Conservation (phyloP, 2,329 filamentous ascomycete genomes). For the Endocalyx cinctus region DNA sequence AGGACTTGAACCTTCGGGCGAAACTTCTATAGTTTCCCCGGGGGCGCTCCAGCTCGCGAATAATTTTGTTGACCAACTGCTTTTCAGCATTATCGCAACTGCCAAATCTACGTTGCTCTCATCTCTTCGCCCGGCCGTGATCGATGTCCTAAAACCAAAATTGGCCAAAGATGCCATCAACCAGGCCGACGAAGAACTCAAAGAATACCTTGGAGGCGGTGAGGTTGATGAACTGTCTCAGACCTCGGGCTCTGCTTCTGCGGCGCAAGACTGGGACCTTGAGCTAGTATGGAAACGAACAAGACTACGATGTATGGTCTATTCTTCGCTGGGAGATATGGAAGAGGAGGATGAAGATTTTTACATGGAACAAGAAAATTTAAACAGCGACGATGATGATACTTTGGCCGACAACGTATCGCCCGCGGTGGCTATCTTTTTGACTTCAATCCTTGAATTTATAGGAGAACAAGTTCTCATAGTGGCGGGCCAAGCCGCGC, state of each 20-base stretch:
- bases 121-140: slow-evolving; percentile 74
- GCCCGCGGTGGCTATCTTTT: slow-evolving; percentile 88
- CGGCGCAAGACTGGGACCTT: slow-evolving; percentile 71
- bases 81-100: slow-evolving; percentile 82
- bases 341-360: slow-evolving; percentile 96
- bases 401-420: slow-evolving; percentile 68
- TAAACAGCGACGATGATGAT: slow-evolving; percentile 55
- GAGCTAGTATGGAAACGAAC: slow-evolving; percentile 93
- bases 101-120: slow-evolving; percentile 74
- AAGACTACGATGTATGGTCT: slow-evolving; percentile 93
- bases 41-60: slow-evolving; percentile 77
- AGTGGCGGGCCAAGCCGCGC: slow-evolving; percentile 82
- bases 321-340: slow-evolving; percentile 91
- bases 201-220: slow-evolving; percentile 77
- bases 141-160: slow-evolving; percentile 82
- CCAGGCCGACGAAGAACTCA: slow-evolving; percentile 79
- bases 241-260: slow-evolving; percentile 46
- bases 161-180: slow-evolving; percentile 80
- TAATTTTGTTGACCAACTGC: slow-evolving; percentile 85
- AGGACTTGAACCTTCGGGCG: slow-evolving; percentile 58
- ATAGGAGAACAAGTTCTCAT: slow-evolving; percentile 87
- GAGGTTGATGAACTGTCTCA: slow-evolving; percentile 68
- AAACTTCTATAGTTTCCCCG: slow-evolving; percentile 67
- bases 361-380: slow-evolving; percentile 75
- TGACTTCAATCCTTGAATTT: slow-evolving; percentile 91